Conservation (phyloP, 305 asterid species). For the Ajuga reptans region DNA sequence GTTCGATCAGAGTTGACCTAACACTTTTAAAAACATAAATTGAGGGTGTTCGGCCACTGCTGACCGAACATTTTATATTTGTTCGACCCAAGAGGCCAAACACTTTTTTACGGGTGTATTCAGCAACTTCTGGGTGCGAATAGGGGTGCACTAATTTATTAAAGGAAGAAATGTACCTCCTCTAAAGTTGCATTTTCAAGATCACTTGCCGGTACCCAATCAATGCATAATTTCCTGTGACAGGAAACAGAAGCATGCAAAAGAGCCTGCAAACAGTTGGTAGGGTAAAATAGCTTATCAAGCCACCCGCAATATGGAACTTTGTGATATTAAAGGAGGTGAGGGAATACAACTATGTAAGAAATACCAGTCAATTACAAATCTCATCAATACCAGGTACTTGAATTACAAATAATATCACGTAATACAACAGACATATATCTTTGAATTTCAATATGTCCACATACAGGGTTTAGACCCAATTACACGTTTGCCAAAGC, state of each 20-base stretch:
- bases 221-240: constrained; percentile 56
- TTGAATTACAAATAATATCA: background rate
- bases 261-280: constrained; percentile 64
- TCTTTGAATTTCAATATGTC: background rate
- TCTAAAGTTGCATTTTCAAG: constrained; percentile 65
- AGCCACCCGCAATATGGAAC: background rate
- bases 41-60: too few species aligned
- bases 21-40: too few species aligned
- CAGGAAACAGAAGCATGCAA: constrained; percentile 88
- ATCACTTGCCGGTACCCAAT: constrained; percentile 88
- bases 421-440: constrained; percentile 2
- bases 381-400: background rate
- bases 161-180: constrained; percentile 41
- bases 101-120: too few species aligned
- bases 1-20: too few species aligned
- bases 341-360: background rate
- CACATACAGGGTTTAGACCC: background rate
- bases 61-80: too few species aligned
- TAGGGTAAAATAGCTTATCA: constrained; percentile 14
- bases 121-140: too few species aligned
- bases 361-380: background rate
- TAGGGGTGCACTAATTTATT: background rate
- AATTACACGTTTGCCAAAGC: background rate
- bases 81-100: too few species aligned
- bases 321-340: background rate